These are phyloP conservation scores for Peronospora belbahrii DNA, from an alignment of 352 stramenopile genomes.

Conservation along the genomic window DNA sequence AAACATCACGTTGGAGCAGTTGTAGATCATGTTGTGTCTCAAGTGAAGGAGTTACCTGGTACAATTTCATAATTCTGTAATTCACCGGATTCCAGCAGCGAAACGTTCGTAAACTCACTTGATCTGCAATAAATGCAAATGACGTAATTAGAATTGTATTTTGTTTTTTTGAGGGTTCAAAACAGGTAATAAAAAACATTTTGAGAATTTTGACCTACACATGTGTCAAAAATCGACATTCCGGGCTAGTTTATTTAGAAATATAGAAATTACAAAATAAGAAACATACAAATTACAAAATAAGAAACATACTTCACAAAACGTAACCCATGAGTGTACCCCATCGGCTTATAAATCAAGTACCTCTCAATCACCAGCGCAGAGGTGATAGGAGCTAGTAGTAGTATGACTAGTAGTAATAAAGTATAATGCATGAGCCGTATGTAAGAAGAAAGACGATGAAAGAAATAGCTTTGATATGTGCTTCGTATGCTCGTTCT, in stretches of 20 bases:
- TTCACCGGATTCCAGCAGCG: constrained; percentile 27
- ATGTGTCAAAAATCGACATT: constrained; percentile 52
- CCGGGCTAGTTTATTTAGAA: constrained; percentile 26
- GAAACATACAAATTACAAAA: not conserved
- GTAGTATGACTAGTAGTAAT: constrained; percentile 2
- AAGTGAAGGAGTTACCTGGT: constrained; percentile 18
- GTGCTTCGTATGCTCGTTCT: constrained; percentile 11
- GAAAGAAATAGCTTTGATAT: constrained; percentile 11
- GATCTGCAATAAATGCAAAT: constrained; percentile 26
- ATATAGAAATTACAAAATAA: not conserved
- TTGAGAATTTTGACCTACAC: constrained; percentile 38
- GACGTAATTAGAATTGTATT: not conserved
- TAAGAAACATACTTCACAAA: no score
- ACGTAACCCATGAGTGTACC: constrained; percentile 4
- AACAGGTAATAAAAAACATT: not conserved
- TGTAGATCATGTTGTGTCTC: not conserved
- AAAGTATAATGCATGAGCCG: constrained; percentile 15
- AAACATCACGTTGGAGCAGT: not conserved
- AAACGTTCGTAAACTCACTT: constrained; percentile 64
- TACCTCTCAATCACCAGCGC: constrained; percentile 51
- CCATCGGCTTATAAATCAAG: not conserved
- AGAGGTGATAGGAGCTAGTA: constrained; percentile 9
- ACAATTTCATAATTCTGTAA: constrained; percentile 38
- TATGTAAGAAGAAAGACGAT: constrained; percentile 6
- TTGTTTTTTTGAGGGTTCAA: no score